phyloP scores from a whole-genome alignment of 139 green algal species.

The Chlamydomonas incerta region DNA sequence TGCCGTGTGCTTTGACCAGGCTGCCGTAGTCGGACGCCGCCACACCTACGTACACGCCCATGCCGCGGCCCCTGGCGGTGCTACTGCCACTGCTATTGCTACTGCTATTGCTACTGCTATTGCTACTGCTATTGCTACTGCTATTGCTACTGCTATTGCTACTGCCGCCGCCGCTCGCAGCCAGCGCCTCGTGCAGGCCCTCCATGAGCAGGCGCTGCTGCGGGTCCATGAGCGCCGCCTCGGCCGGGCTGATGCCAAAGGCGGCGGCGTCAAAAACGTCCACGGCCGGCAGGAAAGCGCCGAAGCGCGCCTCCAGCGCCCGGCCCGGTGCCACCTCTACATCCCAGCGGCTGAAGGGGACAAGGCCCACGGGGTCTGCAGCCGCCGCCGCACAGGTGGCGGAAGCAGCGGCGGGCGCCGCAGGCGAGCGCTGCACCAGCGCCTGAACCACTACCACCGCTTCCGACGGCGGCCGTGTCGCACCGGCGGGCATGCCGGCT shows the following conservation, averaged over 20 bases:
- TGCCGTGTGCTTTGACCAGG: slow-evolving; percentile 55
- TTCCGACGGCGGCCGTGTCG: too few relatives aligned
- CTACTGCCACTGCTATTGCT: not conserved
- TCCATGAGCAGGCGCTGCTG: slow-evolving; percentile 90
- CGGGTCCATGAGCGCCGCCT: slow-evolving; percentile 81
- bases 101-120: not conserved
- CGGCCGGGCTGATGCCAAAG: slow-evolving; percentile 63
- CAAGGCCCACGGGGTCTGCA: slow-evolving; percentile 32
- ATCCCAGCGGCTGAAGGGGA: slow-evolving; percentile 71
- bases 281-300: slow-evolving; percentile 60
- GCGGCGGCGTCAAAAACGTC: slow-evolving; percentile 70
- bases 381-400: not conserved
- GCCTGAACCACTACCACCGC: slow-evolving; percentile 5
- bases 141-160: not conserved
- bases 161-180: not conserved
- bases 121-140: not conserved
- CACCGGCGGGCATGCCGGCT: too few relatives aligned
- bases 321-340: slow-evolving; percentile 41
- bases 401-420: not conserved
- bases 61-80: not conserved
- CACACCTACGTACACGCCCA: slow-evolving; percentile 69
- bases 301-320: slow-evolving; percentile 58
- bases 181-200: slow-evolving; percentile 30
- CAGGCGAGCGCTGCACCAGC: slow-evolving; percentile 29
- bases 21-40: slow-evolving; percentile 80